Evolutionary conservation across 495 filamentous ascomycete genomes (phyloP), one percentile per base, ranked within the genome.

Genomic region (Massariosphaeria phaeospora): DNA sequence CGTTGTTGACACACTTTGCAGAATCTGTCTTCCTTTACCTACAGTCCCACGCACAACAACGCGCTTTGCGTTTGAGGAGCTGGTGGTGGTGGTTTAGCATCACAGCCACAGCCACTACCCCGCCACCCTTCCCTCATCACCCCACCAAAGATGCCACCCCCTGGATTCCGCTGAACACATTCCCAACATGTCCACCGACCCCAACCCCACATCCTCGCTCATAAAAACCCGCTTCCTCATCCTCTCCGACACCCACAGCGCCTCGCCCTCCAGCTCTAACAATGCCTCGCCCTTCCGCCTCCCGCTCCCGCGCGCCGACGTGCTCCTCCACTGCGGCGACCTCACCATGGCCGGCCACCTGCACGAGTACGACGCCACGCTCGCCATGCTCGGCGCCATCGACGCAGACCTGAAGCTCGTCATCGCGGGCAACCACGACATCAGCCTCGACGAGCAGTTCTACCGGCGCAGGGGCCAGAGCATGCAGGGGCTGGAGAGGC

Each of bases 391-490:
- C 12, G 63, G 65, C 13, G 58, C 46, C 0, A 76, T 83, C 47
- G 61, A 79, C 5, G 86, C 88, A 0, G 77, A 83, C 17, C 68
- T 90, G 5, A 94, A 91, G 55, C 69, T 94, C 30, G 80, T 91
- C 29, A 89, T 94, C 45, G 80, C 88, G 1, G 88, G 88, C 0
- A 91, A 91, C 66, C 88, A 91, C 68, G 87, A 91, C 64, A 77
- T 86, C 49, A 79, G 79, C 0, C 77, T 91, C 2, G 85, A 93
- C 63, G 66, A 68, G 24, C 67, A 76, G 2, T 76, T 75, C 59
- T 81, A 78, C 57, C 46, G 1, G 8, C 7, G 44, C 15, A 49
- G 40, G 9, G 54, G 59, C 15, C 48, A 52, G 49, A 33, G 34
- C 26, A 62, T 52, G 56, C 62, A 66, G 35, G 29, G 39, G 38